Base-by-base conservation (phyloP, 805 yeast genomes). In the Tanozyma kutaoensis region DNA sequence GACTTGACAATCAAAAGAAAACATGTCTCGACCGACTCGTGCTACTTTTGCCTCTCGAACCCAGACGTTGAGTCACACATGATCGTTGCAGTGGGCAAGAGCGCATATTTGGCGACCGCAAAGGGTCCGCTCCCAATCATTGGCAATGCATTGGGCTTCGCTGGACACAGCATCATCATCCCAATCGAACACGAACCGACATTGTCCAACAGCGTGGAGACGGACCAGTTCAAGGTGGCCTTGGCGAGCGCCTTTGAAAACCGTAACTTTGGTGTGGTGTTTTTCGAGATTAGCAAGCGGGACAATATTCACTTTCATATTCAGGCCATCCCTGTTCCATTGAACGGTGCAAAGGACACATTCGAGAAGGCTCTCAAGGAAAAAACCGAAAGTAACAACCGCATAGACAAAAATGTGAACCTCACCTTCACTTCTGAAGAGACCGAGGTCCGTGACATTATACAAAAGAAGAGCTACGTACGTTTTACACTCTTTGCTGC, bases 1-100 rank as follows among this genome's bases (percentile, higher is more conserved):
- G n/a, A n/a, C n/a, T n/a, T n/a, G n/a, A n/a, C n/a, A n/a, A n/a
- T n/a, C n/a, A n/a, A n/a, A n/a, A n/a, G n/a, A n/a, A 53, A 50
- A 32, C 49, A 44, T 0, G 70, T 80, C 2, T 43, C 63, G 1
- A 84, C 88, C 0, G 58, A 56, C 10, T 51, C 58, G 24, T 85
- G 96, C 44, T 85, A 80, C 50, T 81, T 85, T 43, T 85, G 95
- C 45, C 62, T 85, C 12, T 70, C 88, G 1, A 82, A 81, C 41
- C 79, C 93, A 0, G 66, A 73, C 10, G 62, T 79, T 5, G 86
- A 77, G 36, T 60, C 79, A 2, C 93, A 84, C 46, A 72, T 86
- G 77, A 69, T 85, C 9, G 62, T 84, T 1, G 69, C 91, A 0
- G 76, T 86, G 28, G 88, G 81, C 1, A 63, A 65, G 9, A 55